These are phyloP conservation scores for Nicotiana sylvestris DNA, from an alignment of 257 asterid genomes.

Conservation along the genomic window DNA sequence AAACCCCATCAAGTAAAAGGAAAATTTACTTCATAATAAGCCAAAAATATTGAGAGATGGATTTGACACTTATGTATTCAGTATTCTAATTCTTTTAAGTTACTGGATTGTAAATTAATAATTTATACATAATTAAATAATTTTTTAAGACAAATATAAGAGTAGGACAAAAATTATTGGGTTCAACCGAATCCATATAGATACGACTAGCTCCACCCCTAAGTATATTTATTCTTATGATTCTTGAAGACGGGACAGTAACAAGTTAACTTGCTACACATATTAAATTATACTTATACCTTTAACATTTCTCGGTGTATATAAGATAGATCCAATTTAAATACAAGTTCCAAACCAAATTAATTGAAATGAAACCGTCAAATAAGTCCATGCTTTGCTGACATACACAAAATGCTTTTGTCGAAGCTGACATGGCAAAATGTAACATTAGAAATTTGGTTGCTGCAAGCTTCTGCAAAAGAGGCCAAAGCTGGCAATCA, in stretches of 20 bases:
- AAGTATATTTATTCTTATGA: not conserved
- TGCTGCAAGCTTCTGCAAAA: conserved; percentile 30
- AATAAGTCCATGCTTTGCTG: conserved; percentile 4
- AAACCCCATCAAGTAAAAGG: not conserved
- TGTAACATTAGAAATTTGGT: conserved; percentile 26
- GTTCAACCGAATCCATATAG: no score
- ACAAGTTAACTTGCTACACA: not conserved
- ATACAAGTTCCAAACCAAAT: not conserved
- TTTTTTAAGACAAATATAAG: no score
- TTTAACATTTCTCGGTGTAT: no score
- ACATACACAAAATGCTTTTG: not conserved
- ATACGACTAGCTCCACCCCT: no score
- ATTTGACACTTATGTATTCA: no score
- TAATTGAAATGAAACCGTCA: conserved; percentile 2
- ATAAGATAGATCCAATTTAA: not conserved
- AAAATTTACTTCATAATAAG: not conserved
- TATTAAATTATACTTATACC: no score
- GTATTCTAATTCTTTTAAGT: no score
- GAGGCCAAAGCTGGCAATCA: conserved; percentile 45
- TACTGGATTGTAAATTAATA: no score
- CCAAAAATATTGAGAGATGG: no score
- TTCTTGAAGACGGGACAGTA: not conserved
- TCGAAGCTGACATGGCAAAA: conserved; percentile 2
- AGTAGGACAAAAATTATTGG: no score
- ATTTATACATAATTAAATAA: no score